These are phyloP conservation scores for Nakazawaea anatomiae DNA, from an alignment of 805 yeast species.

Conservation along the genomic window DNA sequence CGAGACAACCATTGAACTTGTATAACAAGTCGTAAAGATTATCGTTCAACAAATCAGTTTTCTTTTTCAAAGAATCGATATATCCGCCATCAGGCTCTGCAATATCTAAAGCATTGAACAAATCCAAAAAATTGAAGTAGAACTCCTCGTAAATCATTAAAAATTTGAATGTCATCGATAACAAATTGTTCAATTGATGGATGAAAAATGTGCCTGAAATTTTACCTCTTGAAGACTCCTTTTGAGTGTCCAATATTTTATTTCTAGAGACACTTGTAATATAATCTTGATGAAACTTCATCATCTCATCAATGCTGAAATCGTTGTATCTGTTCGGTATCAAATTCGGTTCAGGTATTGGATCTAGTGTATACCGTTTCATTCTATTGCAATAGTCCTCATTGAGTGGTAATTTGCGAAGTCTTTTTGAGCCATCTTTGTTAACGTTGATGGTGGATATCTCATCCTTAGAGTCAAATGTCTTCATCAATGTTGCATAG, in stretches of 20 bases:
- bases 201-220: conserved; percentile 34
- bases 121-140: conserved; percentile 27
- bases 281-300: conserved; percentile 26
- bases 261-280: conserved; percentile 30
- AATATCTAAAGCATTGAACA: conserved; percentile 14
- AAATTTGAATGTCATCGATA: conserved; percentile 33
- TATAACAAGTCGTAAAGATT: conserved; percentile 35
- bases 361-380: conserved; percentile 6
- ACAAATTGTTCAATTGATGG: conserved; percentile 31
- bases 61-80: conserved; percentile 18
- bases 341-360: conserved; percentile 1
- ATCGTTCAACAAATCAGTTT: conserved; percentile 31
- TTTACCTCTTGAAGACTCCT: conserved; percentile 24
- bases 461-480: conserved; percentile 13
- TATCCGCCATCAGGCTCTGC: conserved; percentile 18
- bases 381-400: conserved; percentile 15
- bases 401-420: conserved; percentile 21
- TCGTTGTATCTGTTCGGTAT: conserved; percentile 17
- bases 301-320: conserved; percentile 46
- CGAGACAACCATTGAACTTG: conserved; percentile 36
- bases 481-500: conserved; percentile 21
- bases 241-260: conserved; percentile 25
- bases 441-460: conserved; percentile 10
- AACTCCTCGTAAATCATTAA: conserved; percentile 30
- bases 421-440: neutral